Percentiles rank a stretch among this genome's conserved stretches.
Evolutionary conservation across 805 yeast species (phyloP).

Genomic region (Ogataea siamensis): DNA sequence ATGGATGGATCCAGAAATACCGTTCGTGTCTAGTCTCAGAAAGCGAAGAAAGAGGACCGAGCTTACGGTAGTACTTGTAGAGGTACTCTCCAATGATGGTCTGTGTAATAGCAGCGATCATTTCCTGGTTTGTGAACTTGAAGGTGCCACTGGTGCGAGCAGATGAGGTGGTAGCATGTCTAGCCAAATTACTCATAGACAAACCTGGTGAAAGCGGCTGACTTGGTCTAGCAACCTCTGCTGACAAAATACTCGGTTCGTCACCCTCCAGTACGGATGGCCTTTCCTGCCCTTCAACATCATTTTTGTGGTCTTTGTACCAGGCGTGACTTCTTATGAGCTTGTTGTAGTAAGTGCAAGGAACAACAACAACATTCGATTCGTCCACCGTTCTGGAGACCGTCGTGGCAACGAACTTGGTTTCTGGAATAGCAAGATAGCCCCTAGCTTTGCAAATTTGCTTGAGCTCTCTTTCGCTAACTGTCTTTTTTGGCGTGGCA

Average conservation of each 20-base stretch:
- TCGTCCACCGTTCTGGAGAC: constrained; percentile 53
- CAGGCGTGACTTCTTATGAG: constrained; percentile 44
- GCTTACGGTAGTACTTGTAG: constrained; percentile 76
- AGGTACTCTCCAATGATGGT: constrained; percentile 90
- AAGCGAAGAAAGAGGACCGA: constrained; percentile 71
- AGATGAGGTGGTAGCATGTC: constrained; percentile 23
- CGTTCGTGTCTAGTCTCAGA: constrained; percentile 85
- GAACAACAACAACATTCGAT: constrained; percentile 58
- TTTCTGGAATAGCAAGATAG: constrained; percentile 53
- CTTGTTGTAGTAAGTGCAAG: constrained; percentile 61
- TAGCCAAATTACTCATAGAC: constrained; percentile 18
- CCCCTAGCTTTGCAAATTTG: constrained; percentile 45
- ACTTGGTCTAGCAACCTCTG: constrained; percentile 4
- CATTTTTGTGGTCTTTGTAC: constrained; percentile 25
- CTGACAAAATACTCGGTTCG: constrained; percentile 16
- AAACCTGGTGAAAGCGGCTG: constrained; percentile 12
- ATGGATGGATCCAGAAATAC: constrained; percentile 96
- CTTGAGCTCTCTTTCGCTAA: constrained; percentile 29
- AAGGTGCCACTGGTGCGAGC: constrained; percentile 48
- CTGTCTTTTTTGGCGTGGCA: constrained; percentile 16
- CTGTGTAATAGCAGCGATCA: constrained; percentile 85
- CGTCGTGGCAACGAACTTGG: constrained; percentile 63
- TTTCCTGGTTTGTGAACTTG: constrained; percentile 66
- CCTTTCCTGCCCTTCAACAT: constrained; percentile 7
- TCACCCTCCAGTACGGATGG: constrained; percentile 14